Conservation (phyloP, 2,329 filamentous ascomycete species). For the Hypoxylon sp. region DNA sequence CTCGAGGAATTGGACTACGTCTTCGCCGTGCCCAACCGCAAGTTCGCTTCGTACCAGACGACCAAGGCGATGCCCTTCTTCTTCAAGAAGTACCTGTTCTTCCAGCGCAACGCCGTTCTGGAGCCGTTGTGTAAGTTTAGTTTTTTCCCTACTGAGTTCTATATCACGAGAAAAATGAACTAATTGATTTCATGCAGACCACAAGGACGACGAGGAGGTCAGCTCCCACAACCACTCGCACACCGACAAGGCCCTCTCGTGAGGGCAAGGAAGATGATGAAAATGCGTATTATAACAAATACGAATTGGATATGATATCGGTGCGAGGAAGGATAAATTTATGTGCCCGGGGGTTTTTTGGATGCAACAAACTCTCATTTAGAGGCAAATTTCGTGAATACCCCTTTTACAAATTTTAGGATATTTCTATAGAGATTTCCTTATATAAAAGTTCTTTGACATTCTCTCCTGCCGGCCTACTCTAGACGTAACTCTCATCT, state of each 20-base stretch:
- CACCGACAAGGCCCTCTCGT: constrained; percentile 8
- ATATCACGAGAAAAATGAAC: too few species aligned
- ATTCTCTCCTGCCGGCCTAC: background rate
- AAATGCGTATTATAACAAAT: background rate
- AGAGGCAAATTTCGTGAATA: constrained; percentile 30
- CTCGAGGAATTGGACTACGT: constrained; percentile 64
- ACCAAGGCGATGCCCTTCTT: constrained; percentile 54
- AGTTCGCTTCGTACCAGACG: constrained; percentile 57
- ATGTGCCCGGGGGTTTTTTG: constrained; percentile 11
- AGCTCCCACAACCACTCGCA: constrained; percentile 4
- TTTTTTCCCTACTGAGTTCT: too few species aligned
- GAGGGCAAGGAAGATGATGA: background rate
- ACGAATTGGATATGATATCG: constrained; percentile 1
- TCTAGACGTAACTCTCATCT: too few species aligned
- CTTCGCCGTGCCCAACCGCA: constrained; percentile 57
- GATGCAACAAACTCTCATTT: constrained; percentile 25
- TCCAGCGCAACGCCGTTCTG: constrained; percentile 48
- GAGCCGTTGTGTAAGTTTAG: constrained; percentile 50
- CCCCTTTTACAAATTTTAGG: constrained; percentile 21
- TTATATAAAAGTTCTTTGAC: constrained; percentile 8
- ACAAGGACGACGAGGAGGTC: constrained; percentile 44
- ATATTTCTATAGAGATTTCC: constrained; percentile 21
- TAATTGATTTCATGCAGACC: too few species aligned
- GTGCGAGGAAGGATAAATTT: constrained; percentile 6
- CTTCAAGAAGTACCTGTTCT: constrained; percentile 52